phyloP scores from a whole-genome alignment of 192 early-diverging fungal species.

The Coemansia sp. region DNA sequence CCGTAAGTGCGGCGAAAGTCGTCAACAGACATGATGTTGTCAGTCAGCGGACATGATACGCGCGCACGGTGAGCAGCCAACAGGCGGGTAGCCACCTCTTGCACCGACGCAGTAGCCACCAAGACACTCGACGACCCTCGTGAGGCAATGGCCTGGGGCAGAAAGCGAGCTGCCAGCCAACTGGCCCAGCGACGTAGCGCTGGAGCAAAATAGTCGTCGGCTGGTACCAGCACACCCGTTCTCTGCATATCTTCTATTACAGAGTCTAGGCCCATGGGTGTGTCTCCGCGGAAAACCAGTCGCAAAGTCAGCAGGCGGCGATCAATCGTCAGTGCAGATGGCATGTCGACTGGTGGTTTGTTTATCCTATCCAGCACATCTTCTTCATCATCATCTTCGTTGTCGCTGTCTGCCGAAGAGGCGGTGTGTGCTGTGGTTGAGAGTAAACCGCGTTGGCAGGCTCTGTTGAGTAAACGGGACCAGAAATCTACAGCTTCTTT shows the following conservation, averaged over 20 bases:
- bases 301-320: slow-evolving; percentile 12
- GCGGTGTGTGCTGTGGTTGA: neutral
- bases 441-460: slow-evolving; percentile 24
- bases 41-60: slow-evolving; percentile 21
- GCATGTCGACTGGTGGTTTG: neutral
- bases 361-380: slow-evolving; percentile 15
- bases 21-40: slow-evolving; percentile 30
- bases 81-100: slow-evolving; percentile 11
- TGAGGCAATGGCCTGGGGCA: slow-evolving; percentile 8
- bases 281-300: slow-evolving; percentile 38
- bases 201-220: slow-evolving; percentile 17
- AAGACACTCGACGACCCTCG: slow-evolving; percentile 1
- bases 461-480: slow-evolving; percentile 16
- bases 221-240: slow-evolving; percentile 3
- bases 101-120: slow-evolving; percentile 8
- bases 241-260: slow-evolving; percentile 21
- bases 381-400: neutral
- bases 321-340: slow-evolving; percentile 32
- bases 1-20: slow-evolving; percentile 23
- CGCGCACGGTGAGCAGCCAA: slow-evolving; percentile 21
- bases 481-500: slow-evolving; percentile 40
- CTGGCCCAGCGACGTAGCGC: slow-evolving; percentile 21
- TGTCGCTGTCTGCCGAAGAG: neutral
- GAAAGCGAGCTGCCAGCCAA: slow-evolving; percentile 9
- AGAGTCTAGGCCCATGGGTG: slow-evolving; percentile 33